These are phyloP conservation scores for Papiliotrema laurentii DNA, from an alignment of 1,284 basidiomycete species.

Conservation along the genomic window DNA sequence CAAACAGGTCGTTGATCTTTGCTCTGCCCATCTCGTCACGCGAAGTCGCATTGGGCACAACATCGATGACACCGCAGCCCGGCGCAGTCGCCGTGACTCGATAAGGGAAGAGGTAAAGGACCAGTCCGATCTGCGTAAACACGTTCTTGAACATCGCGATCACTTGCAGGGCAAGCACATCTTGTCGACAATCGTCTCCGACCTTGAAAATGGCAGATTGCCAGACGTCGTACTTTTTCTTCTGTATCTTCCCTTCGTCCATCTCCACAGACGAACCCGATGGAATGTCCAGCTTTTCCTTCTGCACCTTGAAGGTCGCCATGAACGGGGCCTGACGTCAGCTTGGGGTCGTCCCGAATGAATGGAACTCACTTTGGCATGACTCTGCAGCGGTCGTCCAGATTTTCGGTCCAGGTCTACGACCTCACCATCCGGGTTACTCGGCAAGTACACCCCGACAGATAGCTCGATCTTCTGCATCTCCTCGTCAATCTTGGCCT, in stretches of 20 bases:
- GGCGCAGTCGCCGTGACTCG: constrained; percentile 95
- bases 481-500: constrained; percentile 99
- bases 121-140: constrained; percentile 79
- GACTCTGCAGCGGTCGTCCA: constrained; percentile 91
- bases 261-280: constrained; percentile 23
- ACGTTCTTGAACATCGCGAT: constrained; percentile 99
- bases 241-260: constrained; percentile 50
- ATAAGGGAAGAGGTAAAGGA: constrained; percentile 91
- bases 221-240: constrained; percentile 82
- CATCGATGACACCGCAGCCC: constrained; percentile 97
- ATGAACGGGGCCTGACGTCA: constrained; percentile 91
- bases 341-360: not conserved
- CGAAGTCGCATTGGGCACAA: constrained; percentile 96
- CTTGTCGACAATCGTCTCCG: constrained; percentile 97
- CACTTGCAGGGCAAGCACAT: constrained; percentile 90
- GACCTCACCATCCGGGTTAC: constrained; percentile 94
- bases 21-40: constrained; percentile 99
- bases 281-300: constrained; percentile 59
- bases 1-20: constrained; percentile 92
- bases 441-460: constrained; percentile 92
- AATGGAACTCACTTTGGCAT: constrained; percentile 72
- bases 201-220: constrained; percentile 99
- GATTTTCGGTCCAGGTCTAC: constrained; percentile 96
- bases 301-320: constrained; percentile 98
- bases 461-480: constrained; percentile 95